Evolutionary conservation across 805 yeast genomes (phyloP).

Genomic region (Brettanomyces custersianus): DNA sequence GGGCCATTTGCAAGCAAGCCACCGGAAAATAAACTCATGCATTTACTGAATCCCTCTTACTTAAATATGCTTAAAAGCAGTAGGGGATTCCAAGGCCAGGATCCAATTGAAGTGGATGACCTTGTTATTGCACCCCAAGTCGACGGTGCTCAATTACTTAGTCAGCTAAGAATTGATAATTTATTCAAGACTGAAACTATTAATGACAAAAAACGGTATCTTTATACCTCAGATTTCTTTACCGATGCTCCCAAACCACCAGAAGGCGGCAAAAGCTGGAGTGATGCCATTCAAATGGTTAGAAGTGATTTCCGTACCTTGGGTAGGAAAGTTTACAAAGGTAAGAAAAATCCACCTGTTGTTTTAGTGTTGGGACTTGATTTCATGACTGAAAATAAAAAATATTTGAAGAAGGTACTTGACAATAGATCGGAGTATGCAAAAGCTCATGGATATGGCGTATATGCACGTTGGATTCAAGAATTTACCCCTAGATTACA

Average conservation of each 20-base stretch:
- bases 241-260: slow-evolving; percentile 32
- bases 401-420: slow-evolving; percentile 56
- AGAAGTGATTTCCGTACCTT: slow-evolving; percentile 50
- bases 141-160: slow-evolving; percentile 56
- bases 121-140: slow-evolving; percentile 64
- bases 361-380: slow-evolving; percentile 76
- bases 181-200: slow-evolving; percentile 36
- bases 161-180: slow-evolving; percentile 44
- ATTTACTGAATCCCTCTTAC: slow-evolving; percentile 1
- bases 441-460: slow-evolving; percentile 68
- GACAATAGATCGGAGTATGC: slow-evolving; percentile 89
- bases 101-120: slow-evolving; percentile 39
- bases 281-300: slow-evolving; percentile 30
- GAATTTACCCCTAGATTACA: slow-evolving; percentile 64
- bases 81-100: slow-evolving; percentile 6
- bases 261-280: slow-evolving; percentile 30
- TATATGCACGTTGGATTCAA: slow-evolving; percentile 77
- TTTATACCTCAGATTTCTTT: slow-evolving; percentile 30
- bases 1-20: slow-evolving; percentile 1
- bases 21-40: background rate
- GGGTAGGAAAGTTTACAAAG: slow-evolving; percentile 46
- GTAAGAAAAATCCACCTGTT: slow-evolving; percentile 46
- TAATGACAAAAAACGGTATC: slow-evolving; percentile 26
- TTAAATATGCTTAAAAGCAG: background rate
- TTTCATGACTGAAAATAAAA: slow-evolving; percentile 53